A percentile compares a stretch with the other conserved stretches of the same genome.
phyloP scores from a whole-genome alignment of 495 filamentous ascomycete species.

The Trypethelium eluteriae region DNA sequence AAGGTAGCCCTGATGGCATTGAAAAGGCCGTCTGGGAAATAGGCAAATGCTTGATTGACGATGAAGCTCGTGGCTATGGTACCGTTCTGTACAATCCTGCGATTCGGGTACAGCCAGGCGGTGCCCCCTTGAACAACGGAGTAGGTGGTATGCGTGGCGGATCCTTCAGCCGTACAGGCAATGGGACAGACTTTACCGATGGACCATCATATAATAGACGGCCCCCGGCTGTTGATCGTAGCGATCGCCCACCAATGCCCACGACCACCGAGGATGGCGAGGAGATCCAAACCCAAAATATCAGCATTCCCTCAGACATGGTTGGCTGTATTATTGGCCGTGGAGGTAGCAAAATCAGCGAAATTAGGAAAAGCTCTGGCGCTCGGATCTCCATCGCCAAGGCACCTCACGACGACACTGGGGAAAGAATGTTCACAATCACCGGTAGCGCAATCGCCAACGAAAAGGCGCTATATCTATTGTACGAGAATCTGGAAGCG shows the following conservation, averaged over 20 bases:
- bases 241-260: constrained; percentile 60
- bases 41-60: constrained; percentile 94
- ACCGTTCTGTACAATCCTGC: constrained; percentile 96
- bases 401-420: constrained; percentile 92
- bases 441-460: constrained; percentile 87
- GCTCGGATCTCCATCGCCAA: constrained; percentile 98
- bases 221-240: constrained; percentile 72
- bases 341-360: constrained; percentile 89
- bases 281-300: constrained; percentile 97
- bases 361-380: constrained; percentile 92
- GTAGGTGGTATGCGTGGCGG: constrained; percentile 46
- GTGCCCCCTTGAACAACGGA: constrained; percentile 45
- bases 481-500: constrained; percentile 97
- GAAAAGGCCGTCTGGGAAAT: constrained; percentile 97
- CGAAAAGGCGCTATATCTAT: constrained; percentile 87
- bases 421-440: constrained; percentile 99
- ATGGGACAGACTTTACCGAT: constrained; percentile 96
- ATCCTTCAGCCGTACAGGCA: constrained; percentile 84
- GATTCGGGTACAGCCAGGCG: constrained; percentile 65
- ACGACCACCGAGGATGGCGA: constrained; percentile 92
- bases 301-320: constrained; percentile 98
- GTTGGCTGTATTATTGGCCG: constrained; percentile 98
- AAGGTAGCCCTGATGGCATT: constrained; percentile 86
- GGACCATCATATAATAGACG: constrained; percentile 57
- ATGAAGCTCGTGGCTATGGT: constrained; percentile 91